phyloP scores from a whole-genome alignment of 1,284 basidiomycete species.

The Trametes versicolor region DNA sequence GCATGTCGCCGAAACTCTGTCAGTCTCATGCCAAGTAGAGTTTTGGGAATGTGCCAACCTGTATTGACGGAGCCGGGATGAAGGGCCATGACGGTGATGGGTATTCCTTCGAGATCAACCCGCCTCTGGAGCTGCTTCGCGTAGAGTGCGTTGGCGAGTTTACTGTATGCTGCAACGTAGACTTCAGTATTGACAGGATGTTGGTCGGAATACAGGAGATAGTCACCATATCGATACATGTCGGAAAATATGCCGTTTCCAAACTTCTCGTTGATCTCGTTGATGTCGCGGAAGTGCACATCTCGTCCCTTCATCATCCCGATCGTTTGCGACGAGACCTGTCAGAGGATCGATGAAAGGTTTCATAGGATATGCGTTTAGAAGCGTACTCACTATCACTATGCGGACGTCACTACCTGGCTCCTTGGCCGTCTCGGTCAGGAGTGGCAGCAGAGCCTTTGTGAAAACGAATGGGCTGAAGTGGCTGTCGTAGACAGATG shows the following conservation, averaged over 20 bases:
- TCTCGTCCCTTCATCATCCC: slow-evolving; percentile 31
- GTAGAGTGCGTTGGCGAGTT: slow-evolving; percentile 48
- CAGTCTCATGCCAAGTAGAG: slow-evolving; percentile 14
- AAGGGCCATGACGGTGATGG: slow-evolving; percentile 47
- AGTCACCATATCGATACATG: slow-evolving; percentile 47
- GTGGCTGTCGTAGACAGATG: slow-evolving; percentile 45
- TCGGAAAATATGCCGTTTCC: slow-evolving; percentile 37
- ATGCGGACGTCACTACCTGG: slow-evolving; percentile 61
- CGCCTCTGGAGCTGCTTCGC: slow-evolving; percentile 44
- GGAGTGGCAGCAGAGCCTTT: slow-evolving; percentile 55
- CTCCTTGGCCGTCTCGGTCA: slow-evolving; percentile 55
- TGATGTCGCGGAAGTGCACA: slow-evolving; percentile 46
- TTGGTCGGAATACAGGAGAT: background rate
- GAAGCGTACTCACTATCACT: slow-evolving; percentile 51
- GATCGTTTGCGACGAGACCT: slow-evolving; percentile 34
- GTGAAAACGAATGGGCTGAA: slow-evolving; percentile 61
- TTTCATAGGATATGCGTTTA: background rate
- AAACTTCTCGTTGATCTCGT: slow-evolving; percentile 53
- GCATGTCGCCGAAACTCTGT: background rate
- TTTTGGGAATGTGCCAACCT: slow-evolving; percentile 29
- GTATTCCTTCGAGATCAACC: slow-evolving; percentile 39
- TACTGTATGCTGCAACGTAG: slow-evolving; percentile 44
- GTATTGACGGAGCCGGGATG: slow-evolving; percentile 56
- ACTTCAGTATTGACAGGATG: background rate
- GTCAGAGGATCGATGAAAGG: background rate